A percentile compares a stretch with the other conserved stretches of the same genome.
Conservation (phyloP, 345 rosid species). For the Gossypium sturtianum region DNA sequence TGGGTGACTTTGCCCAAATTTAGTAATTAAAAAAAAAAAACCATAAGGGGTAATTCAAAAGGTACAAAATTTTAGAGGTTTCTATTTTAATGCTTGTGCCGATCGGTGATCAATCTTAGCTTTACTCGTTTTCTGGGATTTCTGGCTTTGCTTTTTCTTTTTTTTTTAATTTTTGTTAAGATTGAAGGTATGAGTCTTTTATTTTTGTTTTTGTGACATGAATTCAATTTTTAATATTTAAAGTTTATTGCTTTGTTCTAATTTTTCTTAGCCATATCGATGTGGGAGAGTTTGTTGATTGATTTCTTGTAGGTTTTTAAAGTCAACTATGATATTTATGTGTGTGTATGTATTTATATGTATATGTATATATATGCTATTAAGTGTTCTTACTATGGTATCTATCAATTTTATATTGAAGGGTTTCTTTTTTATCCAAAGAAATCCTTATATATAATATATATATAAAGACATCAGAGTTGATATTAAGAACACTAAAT, state of each 20-base stretch:
- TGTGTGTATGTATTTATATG: not conserved
- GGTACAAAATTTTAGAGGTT: not conserved
- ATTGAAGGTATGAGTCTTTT: not conserved
- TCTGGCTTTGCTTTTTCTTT: not conserved
- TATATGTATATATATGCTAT: no score
- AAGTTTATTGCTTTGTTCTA: not conserved
- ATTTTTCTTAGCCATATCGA: not conserved
- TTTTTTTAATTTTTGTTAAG: no score
- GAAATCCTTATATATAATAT: not conserved
- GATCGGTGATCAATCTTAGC: not conserved
- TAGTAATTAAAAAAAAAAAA: not conserved
- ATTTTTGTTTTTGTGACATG: not conserved
- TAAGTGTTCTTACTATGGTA: not conserved
- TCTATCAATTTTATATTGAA: not conserved
- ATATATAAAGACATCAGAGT: no score
- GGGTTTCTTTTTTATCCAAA: slow-evolving; percentile 4
- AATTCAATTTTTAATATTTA: not conserved
- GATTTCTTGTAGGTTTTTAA: not conserved
- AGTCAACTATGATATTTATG: not conserved
- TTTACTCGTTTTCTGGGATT: not conserved
- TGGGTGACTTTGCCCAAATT: not conserved
- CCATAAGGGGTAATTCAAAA: not conserved
- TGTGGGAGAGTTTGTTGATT: not conserved
- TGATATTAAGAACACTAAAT: no score
- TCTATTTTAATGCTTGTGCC: not conserved